Evolutionary conservation across 2,329 filamentous ascomycete species (phyloP).

Genomic region (Beauveria scarabaeidicola): DNA sequence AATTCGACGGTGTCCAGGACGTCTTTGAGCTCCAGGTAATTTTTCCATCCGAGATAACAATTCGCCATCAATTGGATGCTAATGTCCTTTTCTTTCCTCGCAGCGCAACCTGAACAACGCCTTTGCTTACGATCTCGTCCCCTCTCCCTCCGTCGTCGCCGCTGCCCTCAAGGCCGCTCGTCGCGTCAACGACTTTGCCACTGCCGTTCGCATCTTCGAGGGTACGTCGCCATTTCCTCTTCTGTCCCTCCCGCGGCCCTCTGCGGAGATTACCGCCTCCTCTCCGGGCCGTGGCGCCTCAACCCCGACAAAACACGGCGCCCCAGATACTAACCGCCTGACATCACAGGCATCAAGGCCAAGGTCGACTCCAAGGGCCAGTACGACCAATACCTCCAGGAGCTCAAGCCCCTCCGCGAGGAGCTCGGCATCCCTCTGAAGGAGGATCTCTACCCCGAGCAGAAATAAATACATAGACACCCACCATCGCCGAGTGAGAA

Average conservation of each 20-base stretch:
- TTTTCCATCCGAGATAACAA: conserved; percentile 7
- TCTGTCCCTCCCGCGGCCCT: no score
- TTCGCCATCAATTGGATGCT: not conserved
- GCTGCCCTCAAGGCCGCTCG: conserved; percentile 90
- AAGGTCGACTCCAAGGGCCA: conserved; percentile 98
- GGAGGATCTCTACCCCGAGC: conserved; percentile 82
- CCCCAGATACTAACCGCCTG: not conserved
- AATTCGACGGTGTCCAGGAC: conserved; percentile 95
- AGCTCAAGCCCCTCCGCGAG: conserved; percentile 86
- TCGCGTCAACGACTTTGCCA: conserved; percentile 97
- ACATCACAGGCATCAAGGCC: conserved; percentile 74
- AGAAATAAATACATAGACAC: conserved; percentile 24
- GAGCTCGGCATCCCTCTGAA: conserved; percentile 87
- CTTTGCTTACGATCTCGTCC: conserved; percentile 99
- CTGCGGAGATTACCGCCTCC: no score
- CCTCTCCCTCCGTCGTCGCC: conserved; percentile 80
- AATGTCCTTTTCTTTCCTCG: not conserved
- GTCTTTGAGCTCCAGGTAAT: conserved; percentile 98
- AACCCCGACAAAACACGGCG: not conserved
- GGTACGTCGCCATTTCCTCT: conserved; percentile 47
- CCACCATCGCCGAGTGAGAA: not conserved
- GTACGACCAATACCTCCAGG: conserved; percentile 91
- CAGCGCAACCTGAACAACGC: conserved; percentile 96
- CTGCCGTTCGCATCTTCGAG: conserved; percentile 96
- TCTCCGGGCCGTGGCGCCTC: no score